Base-by-base conservation (phyloP, 352 stramenopile species). In the Phytophthora aleatoria region DNA sequence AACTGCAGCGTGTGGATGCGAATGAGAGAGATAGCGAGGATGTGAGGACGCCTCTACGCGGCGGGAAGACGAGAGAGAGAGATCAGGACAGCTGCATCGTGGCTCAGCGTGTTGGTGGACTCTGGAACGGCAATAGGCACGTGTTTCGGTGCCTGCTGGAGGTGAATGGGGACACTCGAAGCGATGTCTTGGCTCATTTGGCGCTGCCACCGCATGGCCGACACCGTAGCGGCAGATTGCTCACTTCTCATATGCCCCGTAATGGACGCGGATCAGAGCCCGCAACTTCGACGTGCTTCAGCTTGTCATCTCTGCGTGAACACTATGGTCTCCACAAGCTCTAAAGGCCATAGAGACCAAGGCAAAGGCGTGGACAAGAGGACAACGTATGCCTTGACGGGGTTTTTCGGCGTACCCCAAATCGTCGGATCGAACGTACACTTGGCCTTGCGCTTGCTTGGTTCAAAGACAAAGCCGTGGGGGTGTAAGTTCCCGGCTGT, bases 391-490 rank as follows among this genome's bases (percentile, higher is more conserved):
- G 24, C 57, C 38, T 8, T 53, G 42, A 50, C 35, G 33, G 15
- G 52, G 43, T 27, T 36, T 43, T 54, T 61, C 33, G 30, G 49
- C 38, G 38, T 30, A 51, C 47, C 58, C 57, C 52, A 50, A 65
- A 61, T 73, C 60, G 65, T 73, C 52, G 41, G 60, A 69, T 73
- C 59, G 65, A 61, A 57, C 50, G 60, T 62, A 66, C 53, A 73
- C 59, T 70, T 70, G 49, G 24, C 49, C 45, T 31, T 43, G 60
- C 52, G 44, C 60, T 68, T 54, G 49, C 61, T 55, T 58, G 35
- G 26, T 50, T 65, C 62, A 65, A 70, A 66, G 33, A 65, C 49
- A 65, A 61, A 61, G 51, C 13, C 35, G 15, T 15, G 26, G 12
- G n/a, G 31, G 35, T 26, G 31, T 31, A 62, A 31, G 39, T 42